Conservation (phyloP, 208 protist species). For the Leptomonas pyrrhocoris region DNA sequence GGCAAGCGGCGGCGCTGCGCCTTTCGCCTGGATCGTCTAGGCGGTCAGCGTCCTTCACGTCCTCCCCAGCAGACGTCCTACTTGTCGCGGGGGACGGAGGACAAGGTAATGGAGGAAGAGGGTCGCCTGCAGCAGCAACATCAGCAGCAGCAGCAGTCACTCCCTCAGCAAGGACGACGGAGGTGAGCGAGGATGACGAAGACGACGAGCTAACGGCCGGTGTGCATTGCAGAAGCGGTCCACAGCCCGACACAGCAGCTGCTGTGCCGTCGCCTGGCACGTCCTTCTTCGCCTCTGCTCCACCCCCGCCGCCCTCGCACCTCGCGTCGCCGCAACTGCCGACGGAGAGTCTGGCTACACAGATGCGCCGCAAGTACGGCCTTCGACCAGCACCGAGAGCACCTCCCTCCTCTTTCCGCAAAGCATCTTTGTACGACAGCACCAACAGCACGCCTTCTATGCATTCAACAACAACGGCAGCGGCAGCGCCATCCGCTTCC, state of each 20-base stretch:
- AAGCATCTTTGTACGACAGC: neutral
- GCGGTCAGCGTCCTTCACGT: neutral
- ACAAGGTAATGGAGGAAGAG: too few species aligned
- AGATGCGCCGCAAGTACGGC: constrained; percentile 31
- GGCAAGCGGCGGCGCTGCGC: neutral
- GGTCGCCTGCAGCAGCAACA: neutral
- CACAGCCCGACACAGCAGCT: too few species aligned
- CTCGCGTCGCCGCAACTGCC: constrained; percentile 22
- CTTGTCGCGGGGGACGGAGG: too few species aligned
- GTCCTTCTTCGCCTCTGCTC: too few species aligned
- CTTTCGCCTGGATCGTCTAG: too few species aligned
- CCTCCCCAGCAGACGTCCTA: neutral
- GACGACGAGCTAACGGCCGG: too few species aligned
- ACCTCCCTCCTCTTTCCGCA: neutral
- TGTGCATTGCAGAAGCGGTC: too few species aligned
- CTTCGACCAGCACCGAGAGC: constrained; percentile 12
- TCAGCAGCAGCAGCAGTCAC: neutral
- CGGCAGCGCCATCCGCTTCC: neutral
- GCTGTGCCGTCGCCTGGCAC: neutral
- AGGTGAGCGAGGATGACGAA: neutral
- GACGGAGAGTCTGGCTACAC: constrained; percentile 19
- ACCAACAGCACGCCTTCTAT: too few species aligned
- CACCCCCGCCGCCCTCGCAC: too few species aligned
- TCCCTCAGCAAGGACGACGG: too few species aligned
- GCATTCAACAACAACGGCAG: neutral